Base-by-base conservation (phyloP, 495 filamentous ascomycete species). In the Lasiosphaeria miniovina region DNA sequence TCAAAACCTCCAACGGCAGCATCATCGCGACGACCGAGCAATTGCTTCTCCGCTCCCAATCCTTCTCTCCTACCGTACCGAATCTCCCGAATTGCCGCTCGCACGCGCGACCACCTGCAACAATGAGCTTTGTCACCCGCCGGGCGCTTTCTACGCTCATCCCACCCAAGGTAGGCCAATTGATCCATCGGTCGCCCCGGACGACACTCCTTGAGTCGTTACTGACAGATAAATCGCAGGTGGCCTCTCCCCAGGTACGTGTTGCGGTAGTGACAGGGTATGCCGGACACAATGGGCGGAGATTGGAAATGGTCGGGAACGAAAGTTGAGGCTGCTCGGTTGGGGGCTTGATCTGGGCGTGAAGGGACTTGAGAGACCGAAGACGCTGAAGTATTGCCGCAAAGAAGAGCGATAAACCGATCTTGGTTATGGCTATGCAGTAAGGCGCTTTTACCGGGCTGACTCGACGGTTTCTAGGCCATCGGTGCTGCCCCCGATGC, bases 91-190 rank as follows among this genome's bases (percentile, higher is more conserved):
- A 62, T 48, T 50, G 57, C 63, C 59, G 61, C 63, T 64, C 58
- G 57, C 58, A 58, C 60, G 60, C 58, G 52, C 58, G 50, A 60
- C 71, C 62, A 38, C 56, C 75, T 75, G 72, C 73, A 84, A 88
- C 79, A 75, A 98, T 96, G 93, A 96, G 91, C 80, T 91, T 84
- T 85, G 84, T 94, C 68, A 82, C 84, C 68, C 88, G 88, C 76
- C 85, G 93, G 76, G 88, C 84, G 83, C 88, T 99, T 71, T 97
- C 95, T 70, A 96, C 95, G 82, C 84, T 99, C 73, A 96, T 99
- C 75, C 94, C 94, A 66, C 94, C 94, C 66, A 98, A 98, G 89
- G 93, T 93, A 85, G 63, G 84, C 36, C 24, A 24, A 24, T 14
- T 35, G 41, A 49, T 35, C n/a, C 5, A 31, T 9, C 43, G 41